phyloP scores from a whole-genome alignment of 768 basidiomycete genomes.

The Guyanaporus albipodus region DNA sequence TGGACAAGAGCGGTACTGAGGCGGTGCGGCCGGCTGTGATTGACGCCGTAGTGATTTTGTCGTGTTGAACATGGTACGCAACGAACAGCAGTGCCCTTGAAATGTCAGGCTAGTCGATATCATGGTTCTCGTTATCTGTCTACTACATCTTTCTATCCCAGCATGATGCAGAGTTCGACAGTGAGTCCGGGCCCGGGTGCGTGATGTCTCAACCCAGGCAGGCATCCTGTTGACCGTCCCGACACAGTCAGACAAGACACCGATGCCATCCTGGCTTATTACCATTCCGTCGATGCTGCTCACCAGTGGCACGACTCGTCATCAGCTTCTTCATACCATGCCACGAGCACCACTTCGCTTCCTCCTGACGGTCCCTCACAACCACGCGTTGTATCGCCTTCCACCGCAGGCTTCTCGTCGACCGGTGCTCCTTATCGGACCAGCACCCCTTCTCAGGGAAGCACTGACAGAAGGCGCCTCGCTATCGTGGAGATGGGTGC shows the following conservation, averaged over 20 bases:
- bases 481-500: constrained; percentile 63
- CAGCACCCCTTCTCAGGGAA: constrained; percentile 54
- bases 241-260: constrained; percentile 30
- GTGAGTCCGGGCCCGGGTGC: constrained; percentile 9
- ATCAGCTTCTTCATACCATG: constrained; percentile 43
- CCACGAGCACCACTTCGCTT: constrained; percentile 22
- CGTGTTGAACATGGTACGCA: neutral
- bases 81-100: constrained; percentile 10
- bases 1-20: constrained; percentile 15
- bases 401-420: constrained; percentile 27
- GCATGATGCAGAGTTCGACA: constrained; percentile 14
- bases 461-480: constrained; percentile 60
- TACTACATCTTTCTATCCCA: neutral
- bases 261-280: constrained; percentile 48
- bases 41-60: constrained; percentile 9
- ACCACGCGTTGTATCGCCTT: constrained; percentile 23
- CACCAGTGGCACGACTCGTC: neutral
- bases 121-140: neutral
- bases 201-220: constrained; percentile 8
- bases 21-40: constrained; percentile 24
- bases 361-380: neutral
- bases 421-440: constrained; percentile 40
- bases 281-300: constrained; percentile 42
- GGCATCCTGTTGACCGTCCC: neutral
- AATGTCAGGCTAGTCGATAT: too few relatives aligned